A percentile compares a stretch with the other conserved stretches of the same genome.
Conservation (phyloP, 352 stramenopile species). For the Phytophthora agathidicida region DNA sequence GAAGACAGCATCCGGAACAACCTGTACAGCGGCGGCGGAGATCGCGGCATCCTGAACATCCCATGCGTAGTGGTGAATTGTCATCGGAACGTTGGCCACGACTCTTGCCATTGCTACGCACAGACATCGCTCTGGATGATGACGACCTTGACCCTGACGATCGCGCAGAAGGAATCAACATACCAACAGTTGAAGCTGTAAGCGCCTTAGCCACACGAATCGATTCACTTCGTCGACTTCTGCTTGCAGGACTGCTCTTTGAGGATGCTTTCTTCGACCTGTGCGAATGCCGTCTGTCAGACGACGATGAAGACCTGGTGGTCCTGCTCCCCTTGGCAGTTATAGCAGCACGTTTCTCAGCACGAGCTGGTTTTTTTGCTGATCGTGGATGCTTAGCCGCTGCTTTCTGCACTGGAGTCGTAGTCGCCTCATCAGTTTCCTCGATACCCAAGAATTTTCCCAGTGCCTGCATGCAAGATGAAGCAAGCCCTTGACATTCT, state of each 20-base stretch:
- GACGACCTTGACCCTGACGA: conserved; percentile 21
- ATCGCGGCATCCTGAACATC: conserved; percentile 69
- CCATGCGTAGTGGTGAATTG: conserved; percentile 55
- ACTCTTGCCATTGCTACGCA: conserved; percentile 22
- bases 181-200: conserved; percentile 19
- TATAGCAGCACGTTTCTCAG: conserved; percentile 14
- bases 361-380: conserved; percentile 13
- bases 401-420: conserved; percentile 4
- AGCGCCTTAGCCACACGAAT: conserved; percentile 39
- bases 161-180: conserved; percentile 10
- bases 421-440: conserved; percentile 8
- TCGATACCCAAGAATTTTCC: conserved; percentile 61
- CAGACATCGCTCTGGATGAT: conserved; percentile 23
- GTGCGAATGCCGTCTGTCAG: conserved; percentile 15
- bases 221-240: conserved; percentile 31
- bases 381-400: conserved; percentile 11
- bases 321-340: conserved; percentile 10
- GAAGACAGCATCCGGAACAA: conserved; percentile 68
- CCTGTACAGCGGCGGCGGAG: conserved; percentile 62
- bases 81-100: conserved; percentile 9
- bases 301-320: conserved; percentile 13
- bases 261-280: conserved; percentile 21
- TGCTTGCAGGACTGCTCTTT: conserved; percentile 18
- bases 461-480: conserved; percentile 64
- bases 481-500: conserved; percentile 67